phyloP scores from a whole-genome alignment of 2,329 filamentous ascomycete species.

The Aspergillus transmontanensis region DNA sequence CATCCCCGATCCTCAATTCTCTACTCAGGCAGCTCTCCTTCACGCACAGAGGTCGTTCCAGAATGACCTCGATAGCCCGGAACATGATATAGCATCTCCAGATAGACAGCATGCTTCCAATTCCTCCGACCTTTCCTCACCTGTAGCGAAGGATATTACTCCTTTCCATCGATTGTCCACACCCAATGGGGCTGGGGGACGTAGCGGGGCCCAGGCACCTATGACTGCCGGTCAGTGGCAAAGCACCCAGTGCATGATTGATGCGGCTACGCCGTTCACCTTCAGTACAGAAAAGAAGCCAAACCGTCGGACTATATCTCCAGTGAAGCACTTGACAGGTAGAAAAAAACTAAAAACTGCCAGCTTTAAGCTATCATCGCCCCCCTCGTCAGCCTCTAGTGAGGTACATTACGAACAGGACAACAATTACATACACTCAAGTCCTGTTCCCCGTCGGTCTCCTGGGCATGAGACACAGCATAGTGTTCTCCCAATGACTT shows the following conservation, averaged over 20 bases:
- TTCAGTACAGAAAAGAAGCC: constrained; percentile 38
- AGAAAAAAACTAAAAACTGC: constrained; percentile 25
- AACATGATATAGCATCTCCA: constrained; percentile 17
- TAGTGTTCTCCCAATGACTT: constrained; percentile 32
- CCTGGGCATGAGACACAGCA: constrained; percentile 13
- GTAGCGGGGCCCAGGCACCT: constrained; percentile 7
- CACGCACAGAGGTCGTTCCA: constrained; percentile 45
- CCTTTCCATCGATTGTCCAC: constrained; percentile 32
- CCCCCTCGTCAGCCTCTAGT: constrained; percentile 6
- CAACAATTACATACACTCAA: not conserved
- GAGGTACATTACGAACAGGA: not conserved
- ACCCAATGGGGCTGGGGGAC: constrained; percentile 7
- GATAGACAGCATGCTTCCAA: constrained; percentile 17
- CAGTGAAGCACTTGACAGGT: constrained; percentile 7
- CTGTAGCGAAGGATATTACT: constrained; percentile 27
- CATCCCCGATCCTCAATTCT: constrained; percentile 37
- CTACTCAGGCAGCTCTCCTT: constrained; percentile 43
- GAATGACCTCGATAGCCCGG: constrained; percentile 38
- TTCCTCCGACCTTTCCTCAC: constrained; percentile 14
- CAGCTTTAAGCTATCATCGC: constrained; percentile 17
- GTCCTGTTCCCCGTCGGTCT: constrained; percentile 9
- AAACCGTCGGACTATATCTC: constrained; percentile 11
- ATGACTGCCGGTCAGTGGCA: constrained; percentile 29
- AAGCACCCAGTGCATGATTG: constrained; percentile 46
- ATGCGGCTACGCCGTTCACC: constrained; percentile 43